Evolutionary conservation across 1,284 basidiomycete genomes (phyloP).

Genomic region (Ceratobasidium papillatum): DNA sequence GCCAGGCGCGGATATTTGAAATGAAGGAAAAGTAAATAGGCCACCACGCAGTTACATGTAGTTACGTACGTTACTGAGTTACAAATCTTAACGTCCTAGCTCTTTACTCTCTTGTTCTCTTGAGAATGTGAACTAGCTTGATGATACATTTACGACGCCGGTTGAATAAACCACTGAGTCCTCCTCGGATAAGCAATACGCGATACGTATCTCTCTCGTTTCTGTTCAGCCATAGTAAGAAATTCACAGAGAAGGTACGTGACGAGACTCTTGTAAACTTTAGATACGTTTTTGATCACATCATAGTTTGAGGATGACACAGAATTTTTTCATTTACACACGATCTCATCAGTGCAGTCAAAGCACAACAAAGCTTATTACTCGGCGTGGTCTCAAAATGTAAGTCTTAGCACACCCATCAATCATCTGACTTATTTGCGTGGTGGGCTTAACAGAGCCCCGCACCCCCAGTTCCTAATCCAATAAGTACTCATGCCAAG

Average conservation of each 20-base stretch:
- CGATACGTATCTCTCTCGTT: background rate
- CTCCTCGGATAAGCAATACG: background rate
- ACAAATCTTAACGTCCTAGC: background rate
- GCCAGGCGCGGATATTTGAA: background rate
- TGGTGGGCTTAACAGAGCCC: background rate
- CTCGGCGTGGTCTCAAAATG: background rate
- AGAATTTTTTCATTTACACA: background rate
- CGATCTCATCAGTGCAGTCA: background rate
- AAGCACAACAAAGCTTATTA: background rate
- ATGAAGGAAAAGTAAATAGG: background rate
- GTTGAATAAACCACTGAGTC: background rate
- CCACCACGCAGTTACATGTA: background rate
- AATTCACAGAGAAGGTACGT: background rate
- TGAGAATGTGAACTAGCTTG: constrained; percentile 37
- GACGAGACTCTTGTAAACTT: background rate
- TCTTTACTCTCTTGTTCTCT: background rate
- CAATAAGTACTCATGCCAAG: background rate
- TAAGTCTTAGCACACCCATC: background rate
- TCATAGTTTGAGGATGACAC: background rate
- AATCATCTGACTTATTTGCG: background rate
- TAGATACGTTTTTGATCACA: background rate
- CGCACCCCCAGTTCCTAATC: background rate
- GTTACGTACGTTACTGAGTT: constrained; percentile 6
- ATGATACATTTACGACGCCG: constrained; percentile 20
- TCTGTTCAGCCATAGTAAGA: background rate